These are phyloP conservation scores for Bonia amplexicaulis DNA, from an alignment of 176 grass and related monocot genomes.

Conservation along the genomic window DNA sequence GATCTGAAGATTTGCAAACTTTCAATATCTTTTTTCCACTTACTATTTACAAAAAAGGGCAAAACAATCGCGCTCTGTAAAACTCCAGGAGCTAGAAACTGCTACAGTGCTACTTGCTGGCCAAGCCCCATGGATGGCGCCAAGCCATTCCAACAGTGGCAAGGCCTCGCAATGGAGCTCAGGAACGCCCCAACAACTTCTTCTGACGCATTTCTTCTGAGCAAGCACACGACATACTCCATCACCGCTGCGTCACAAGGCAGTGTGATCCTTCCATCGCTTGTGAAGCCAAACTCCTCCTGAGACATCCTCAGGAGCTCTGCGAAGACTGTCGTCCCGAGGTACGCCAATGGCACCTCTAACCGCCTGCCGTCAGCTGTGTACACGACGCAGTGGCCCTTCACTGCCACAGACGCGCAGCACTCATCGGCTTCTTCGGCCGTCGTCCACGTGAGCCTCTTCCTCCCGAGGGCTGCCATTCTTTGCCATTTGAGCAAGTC, in stretches of 20 bases:
- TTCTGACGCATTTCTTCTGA: slow-evolving; percentile 21
- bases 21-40: too few species aligned
- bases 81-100: too few species aligned
- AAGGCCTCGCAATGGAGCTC: slow-evolving; percentile 21
- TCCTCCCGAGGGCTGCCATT: slow-evolving; percentile 26
- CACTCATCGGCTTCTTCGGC: too few species aligned
- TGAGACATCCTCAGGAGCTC: slow-evolving; percentile 44
- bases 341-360: slow-evolving; percentile 35
- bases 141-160: too few species aligned
- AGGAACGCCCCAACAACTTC: slow-evolving; percentile 29
- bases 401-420: background rate
- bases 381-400: slow-evolving; percentile 48
- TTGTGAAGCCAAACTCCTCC: slow-evolving; percentile 49
- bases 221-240: slow-evolving; percentile 40
- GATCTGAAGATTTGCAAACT: too few species aligned
- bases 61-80: too few species aligned
- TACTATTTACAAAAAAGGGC: too few species aligned
- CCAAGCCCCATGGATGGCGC: too few species aligned
- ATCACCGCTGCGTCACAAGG: slow-evolving; percentile 19
- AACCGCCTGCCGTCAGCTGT: slow-evolving; percentile 24
- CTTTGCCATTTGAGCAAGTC: slow-evolving; percentile 55
- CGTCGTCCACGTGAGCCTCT: background rate
- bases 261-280: slow-evolving; percentile 36
- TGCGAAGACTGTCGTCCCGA: slow-evolving; percentile 12
- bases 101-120: too few species aligned